These are phyloP conservation scores for Chrysosporium queenslandicum DNA, from an alignment of 2,329 filamentous ascomycete species.

Conservation along the genomic window DNA sequence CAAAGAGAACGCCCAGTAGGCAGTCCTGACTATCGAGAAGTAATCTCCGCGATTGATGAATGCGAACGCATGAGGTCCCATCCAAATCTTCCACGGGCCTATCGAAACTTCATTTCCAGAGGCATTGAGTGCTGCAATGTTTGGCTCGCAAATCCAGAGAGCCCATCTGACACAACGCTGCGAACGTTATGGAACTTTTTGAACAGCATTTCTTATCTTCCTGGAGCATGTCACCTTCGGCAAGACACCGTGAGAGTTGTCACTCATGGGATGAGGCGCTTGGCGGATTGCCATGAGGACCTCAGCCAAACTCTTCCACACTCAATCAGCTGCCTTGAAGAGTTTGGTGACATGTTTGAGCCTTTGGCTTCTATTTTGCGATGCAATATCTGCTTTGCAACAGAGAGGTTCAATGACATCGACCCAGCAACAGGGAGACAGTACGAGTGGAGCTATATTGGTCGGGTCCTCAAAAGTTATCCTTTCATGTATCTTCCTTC, in stretches of 20 bases:
- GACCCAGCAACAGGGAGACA: constrained; percentile 6
- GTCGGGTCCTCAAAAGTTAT: not conserved
- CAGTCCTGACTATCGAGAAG: not conserved
- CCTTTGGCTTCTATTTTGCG: constrained; percentile 6
- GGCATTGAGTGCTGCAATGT: not conserved
- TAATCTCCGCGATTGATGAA: not conserved
- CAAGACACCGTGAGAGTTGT: not conserved
- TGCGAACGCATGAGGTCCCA: not conserved
- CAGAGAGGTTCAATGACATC: constrained; percentile 4
- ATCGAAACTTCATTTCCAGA: not conserved
- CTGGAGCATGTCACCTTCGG: not conserved
- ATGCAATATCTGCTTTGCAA: constrained; percentile 9
- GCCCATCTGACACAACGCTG: not conserved
- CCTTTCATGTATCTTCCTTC: not conserved
- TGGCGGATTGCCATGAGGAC: not conserved
- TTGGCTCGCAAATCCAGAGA: not conserved
- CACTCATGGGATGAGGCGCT: not conserved
- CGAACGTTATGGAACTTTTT: not conserved
- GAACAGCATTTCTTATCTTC: not conserved
- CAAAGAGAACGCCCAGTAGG: not conserved
- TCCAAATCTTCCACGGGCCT: not conserved
- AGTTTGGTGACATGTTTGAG: constrained; percentile 13
- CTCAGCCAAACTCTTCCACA: not conserved
- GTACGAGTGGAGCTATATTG: constrained; percentile 8
- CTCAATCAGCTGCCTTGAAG: not conserved